Base-by-base conservation (phyloP, 1,284 basidiomycete genomes). In the Sporisorium sorghi region DNA sequence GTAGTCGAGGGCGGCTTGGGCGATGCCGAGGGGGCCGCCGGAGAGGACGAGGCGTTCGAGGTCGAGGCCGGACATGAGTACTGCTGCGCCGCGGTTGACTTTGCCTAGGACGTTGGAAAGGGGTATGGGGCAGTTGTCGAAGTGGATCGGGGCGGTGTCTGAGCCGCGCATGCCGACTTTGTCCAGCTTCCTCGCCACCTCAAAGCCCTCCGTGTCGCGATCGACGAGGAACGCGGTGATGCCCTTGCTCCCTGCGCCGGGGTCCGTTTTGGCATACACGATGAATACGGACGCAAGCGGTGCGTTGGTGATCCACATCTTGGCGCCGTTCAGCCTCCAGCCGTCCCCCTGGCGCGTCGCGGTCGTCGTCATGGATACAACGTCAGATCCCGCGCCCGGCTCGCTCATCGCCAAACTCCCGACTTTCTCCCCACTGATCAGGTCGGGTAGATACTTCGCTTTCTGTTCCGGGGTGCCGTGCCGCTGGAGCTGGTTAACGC, bases 261-360 rank as follows among this genome's bases (percentile, higher is more conserved):
- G 92, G 12, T 89, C 88, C 6, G 93, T 93, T 86, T 95, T 95
- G 17, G 94, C 94, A 85, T 97, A 97, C 6, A 97, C 93, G 21
- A 97, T 90, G 28, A 97, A 88, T 0, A 93, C 97, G 12, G 91
- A 92, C 2, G 95, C 92, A 26, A 90, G 87, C 1, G 94, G 93
- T 5, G 94, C 93, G 84, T 98, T 98, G 30, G 95, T 97, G 84
- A 97, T 97, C 93, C 94, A 97, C 86, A 94, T 93, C 85, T 97
- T 97, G 79, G 90, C 93, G 1, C 94, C 94, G 79, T 93, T 96
- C 74, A 97, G 84, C 62, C 88, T 87, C 87, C 90, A 97, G 43
- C 91, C 90, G 40, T 90, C 91, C 19, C 89, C 87, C 35, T 91
- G 88, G 85, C 91, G 91, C 67, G 90, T 90, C 17, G 93, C 94